Evolutionary conservation across 2,329 filamentous ascomycete species (phyloP), one percentile per base, ranked within the genome.

Genomic region (Metarhizium sp.): DNA sequence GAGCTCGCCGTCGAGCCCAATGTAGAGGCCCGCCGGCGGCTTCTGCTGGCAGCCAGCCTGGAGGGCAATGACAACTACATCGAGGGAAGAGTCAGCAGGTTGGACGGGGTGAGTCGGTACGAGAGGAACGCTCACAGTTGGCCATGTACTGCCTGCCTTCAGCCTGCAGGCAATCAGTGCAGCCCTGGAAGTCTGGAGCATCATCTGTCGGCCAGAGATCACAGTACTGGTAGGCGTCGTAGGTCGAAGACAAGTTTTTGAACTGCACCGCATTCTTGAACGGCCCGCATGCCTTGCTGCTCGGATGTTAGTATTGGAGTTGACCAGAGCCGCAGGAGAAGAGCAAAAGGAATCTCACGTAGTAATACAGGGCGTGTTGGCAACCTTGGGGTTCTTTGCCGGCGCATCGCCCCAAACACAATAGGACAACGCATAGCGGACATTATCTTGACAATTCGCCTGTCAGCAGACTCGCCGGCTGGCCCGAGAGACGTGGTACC

Each of bases 31-130:
- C 0, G 71, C 64, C 0, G 63, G 58, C 0, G 82, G 79, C 55
- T 71, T 70, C 59, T 84, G 78, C 53, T 73, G 63, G 61, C 83
- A 86, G 6, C 78, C 81, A 18, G 79, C 81, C 55, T 81, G 69
- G 7, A 86, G 71, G 40, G 78, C 68, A 13, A 70, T 75, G 46
- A 82, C 59, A 58, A 78, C 76, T 78, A 38, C 6, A 4, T 1
- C 4, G 6, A 3, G 20, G 18, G 61, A 34, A 50, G 61, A 72
- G 62, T 43, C 55, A 54, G 18, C 29, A 34, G 38, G 14, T 1
- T 25, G 20, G 20, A 25, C 20, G 14, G 34, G 34, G 14, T 48
- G n/a, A 25, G 18, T n/a, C 45, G n/a, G 7, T 11, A 20, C n/a
- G 18, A 14, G 10, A 52, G 25, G 32, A 34, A 34, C 6, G 69